Conservation (phyloP, 257 asterid species). For the Capsicum chinense region DNA sequence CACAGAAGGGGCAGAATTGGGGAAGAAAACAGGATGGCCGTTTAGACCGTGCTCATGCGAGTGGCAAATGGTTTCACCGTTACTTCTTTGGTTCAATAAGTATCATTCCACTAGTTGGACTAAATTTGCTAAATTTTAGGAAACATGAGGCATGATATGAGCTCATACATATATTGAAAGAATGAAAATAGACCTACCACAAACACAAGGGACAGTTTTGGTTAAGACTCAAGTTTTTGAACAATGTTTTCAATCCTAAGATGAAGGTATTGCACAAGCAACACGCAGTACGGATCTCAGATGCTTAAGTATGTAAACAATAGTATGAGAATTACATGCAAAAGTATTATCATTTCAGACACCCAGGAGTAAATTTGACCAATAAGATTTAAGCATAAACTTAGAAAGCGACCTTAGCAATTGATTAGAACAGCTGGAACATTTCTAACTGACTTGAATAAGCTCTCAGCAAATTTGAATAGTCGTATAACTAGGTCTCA, state of each 20-base stretch:
- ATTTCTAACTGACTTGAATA: constrained; percentile 8
- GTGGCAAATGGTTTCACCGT: background rate
- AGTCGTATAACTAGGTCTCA: background rate
- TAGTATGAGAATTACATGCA: constrained; percentile 1
- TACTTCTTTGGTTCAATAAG: constrained; percentile 2
- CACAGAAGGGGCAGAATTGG: background rate
- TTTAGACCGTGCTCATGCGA: background rate
- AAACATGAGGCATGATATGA: background rate
- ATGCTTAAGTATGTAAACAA: background rate
- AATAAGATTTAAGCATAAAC: background rate
- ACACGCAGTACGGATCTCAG: background rate
- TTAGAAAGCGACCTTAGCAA: constrained; percentile 1
- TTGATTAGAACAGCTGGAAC: constrained; percentile 3
- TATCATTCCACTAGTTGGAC: background rate
- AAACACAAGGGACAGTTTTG: background rate
- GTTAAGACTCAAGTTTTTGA: constrained; percentile 2
- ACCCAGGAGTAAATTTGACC: constrained; percentile 11
- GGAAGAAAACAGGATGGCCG: background rate
- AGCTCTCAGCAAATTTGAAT: constrained; percentile 22
- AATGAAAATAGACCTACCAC: background rate
- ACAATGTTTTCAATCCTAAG: constrained; percentile 18
- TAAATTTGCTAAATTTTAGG: background rate
- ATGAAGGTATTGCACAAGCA: constrained; percentile 4
- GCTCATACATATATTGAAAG: background rate
- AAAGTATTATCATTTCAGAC: constrained; percentile 15